phyloP scores from a whole-genome alignment of 805 yeast genomes.

The Gaillardinia entomophila region DNA sequence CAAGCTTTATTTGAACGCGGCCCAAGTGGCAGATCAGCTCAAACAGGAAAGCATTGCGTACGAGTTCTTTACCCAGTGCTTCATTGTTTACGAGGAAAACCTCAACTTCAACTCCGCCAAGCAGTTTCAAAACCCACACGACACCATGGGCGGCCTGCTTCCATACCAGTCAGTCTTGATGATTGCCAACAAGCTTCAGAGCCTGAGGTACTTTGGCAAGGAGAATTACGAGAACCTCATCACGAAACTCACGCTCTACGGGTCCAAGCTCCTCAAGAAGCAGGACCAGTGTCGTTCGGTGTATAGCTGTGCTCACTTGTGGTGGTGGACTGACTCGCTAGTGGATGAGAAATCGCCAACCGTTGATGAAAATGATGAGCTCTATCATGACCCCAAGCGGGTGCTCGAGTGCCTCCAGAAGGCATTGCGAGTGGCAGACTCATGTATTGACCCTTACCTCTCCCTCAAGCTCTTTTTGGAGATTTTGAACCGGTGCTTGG shows the following conservation, averaged over 20 bases:
- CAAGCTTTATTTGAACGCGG: slow-evolving; percentile 57
- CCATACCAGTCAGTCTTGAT: slow-evolving; percentile 45
- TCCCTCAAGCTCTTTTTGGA: slow-evolving; percentile 84
- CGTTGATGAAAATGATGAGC: slow-evolving; percentile 7
- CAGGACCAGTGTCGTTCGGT: slow-evolving; percentile 95
- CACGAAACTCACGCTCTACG: slow-evolving; percentile 79
- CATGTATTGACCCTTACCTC: slow-evolving; percentile 76
- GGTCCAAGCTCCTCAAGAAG: slow-evolving; percentile 81
- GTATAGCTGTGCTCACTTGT: slow-evolving; percentile 79
- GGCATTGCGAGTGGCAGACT: slow-evolving; percentile 84
- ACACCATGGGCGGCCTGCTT: slow-evolving; percentile 36
- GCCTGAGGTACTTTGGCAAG: slow-evolving; percentile 39
- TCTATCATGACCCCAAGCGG: slow-evolving; percentile 51
- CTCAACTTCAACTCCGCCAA: slow-evolving; percentile 20
- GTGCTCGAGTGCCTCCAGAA: slow-evolving; percentile 90
- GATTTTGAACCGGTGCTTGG: slow-evolving; percentile 78
- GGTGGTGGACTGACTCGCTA: slow-evolving; percentile 78
- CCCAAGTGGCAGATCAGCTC: slow-evolving; percentile 75
- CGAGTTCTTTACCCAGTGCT: slow-evolving; percentile 86
- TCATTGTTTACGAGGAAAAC: slow-evolving; percentile 72
- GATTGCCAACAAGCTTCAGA: slow-evolving; percentile 41
- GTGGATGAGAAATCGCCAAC: slow-evolving; percentile 26
- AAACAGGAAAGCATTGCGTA: slow-evolving; percentile 66
- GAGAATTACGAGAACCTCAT: slow-evolving; percentile 80
- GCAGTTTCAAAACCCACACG: slow-evolving; percentile 25